Conservation (phyloP, 257 asterid species). For the Solanum paucissectum region DNA sequence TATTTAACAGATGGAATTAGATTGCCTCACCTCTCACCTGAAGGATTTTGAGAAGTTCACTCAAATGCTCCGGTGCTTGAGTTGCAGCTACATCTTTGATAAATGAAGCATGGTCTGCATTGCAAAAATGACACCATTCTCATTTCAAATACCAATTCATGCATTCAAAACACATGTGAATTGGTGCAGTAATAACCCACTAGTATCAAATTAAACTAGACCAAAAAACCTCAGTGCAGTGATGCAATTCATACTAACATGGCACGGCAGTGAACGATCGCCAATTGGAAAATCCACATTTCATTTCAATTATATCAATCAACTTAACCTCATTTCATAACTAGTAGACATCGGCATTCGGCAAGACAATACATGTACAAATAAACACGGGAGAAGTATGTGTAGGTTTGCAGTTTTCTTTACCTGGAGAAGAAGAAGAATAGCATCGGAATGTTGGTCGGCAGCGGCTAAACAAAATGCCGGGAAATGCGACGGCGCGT, state of each 20-base stretch:
- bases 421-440: conserved; percentile 41
- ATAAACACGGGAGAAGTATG: neutral
- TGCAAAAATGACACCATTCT: neutral
- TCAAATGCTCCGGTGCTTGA: conserved; percentile 82
- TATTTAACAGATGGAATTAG: neutral
- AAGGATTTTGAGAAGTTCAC: conserved; percentile 64
- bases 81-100: conserved; percentile 69
- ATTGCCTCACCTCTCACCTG: conserved; percentile 60
- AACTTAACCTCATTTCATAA: neutral
- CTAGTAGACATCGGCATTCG: neutral
- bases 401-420: neutral
- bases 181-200: neutral
- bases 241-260: neutral
- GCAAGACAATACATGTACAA: neutral
- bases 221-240: neutral
- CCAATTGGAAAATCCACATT: neutral
- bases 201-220: neutral
- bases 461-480: conserved; percentile 30
- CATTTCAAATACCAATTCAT: neutral
- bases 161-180: neutral
- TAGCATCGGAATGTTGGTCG: conserved; percentile 49
- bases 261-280: neutral
- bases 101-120: conserved; percentile 60
- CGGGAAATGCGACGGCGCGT: conserved; percentile 61
- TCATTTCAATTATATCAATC: neutral